Base-by-base conservation (phyloP, 768 basidiomycete genomes). In the Russula brevipes region DNA sequence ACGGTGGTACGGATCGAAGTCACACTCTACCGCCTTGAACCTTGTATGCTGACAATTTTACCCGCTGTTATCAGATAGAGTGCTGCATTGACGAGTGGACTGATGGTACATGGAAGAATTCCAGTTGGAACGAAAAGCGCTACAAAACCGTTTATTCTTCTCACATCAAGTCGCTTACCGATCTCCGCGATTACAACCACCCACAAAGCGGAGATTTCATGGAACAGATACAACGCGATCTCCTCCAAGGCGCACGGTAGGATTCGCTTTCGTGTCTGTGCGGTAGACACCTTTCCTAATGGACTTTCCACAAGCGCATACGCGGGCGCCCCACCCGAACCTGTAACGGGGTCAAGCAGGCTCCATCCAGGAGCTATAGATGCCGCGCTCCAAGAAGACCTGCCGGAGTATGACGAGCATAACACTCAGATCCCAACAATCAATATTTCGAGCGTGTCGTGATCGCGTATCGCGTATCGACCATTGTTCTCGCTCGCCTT, bases 81-180 rank as follows among this genome's bases (percentile, higher is more conserved):
- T 55, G 60, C 39, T 61, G 60, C 17, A 47, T 61, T 30, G 36
- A 61, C 10, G 60, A 61, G 45, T 61, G 60, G 60, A 38, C 17
- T n/a, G 39, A 46, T 24, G 60, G 60, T 3, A 61, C 46, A 11
- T 30, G 54, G 9, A 39, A 19, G 10, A 38, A 38, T 0, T 41
- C 53, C 11, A 10, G 11, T 4, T 55, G 60, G 60, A 24, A 47
- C 0, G 46, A 41, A 7, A 8, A 19, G 5, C 53, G 17, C 4
- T 49, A 33, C 38, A 19, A 61, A n/a, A 24, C n/a, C 5, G 54
- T 41, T 36, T 58, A 63, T 38, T 1, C 10, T 33, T 58, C 57
- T 5, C 57, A 57, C 35, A 5, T 46, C 30, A 38, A 30, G 12
- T 58, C 62, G 5, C 44, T 63, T 31, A 14, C 12, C 24, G 42